Percentiles rank a stretch among this genome's conserved stretches.
Evolutionary conservation across 208 protist genomes (phyloP).

Genomic region (Angomonas deanei): DNA sequence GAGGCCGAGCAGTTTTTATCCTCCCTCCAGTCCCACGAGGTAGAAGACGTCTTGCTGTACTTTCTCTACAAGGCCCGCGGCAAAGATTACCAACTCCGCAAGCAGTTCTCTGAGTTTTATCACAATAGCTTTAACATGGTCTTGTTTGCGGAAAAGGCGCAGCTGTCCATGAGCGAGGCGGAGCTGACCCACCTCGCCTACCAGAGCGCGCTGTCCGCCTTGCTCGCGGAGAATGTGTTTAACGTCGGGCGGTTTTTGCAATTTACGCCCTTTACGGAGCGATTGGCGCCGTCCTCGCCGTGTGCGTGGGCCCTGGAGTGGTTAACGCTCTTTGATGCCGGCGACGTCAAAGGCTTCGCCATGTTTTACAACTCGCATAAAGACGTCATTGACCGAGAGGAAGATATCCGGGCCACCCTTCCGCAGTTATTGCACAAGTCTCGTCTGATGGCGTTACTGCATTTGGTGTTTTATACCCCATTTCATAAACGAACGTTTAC

Average conservation of each 20-base stretch:
- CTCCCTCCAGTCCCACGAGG: conserved; percentile 77
- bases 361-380: conserved; percentile 37
- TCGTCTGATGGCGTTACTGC: conserved; percentile 92
- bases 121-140: conserved; percentile 80
- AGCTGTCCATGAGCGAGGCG: conserved; percentile 55
- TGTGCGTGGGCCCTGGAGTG: conserved; percentile 60
- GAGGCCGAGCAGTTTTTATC: conserved; percentile 59
- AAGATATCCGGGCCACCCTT: conserved; percentile 21
- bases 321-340: conserved; percentile 74
- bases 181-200: conserved; percentile 62
- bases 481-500: conserved; percentile 88
- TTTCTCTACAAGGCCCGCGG: conserved; percentile 70
- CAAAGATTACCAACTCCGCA: conserved; percentile 80
- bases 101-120: conserved; percentile 79
- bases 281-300: conserved; percentile 17
- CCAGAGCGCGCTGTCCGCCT: conserved; percentile 66
- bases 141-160: conserved; percentile 65
- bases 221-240: conserved; percentile 80
- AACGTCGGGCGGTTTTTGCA: conserved; percentile 88
- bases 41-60: conserved; percentile 74
- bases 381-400: conserved; percentile 28
- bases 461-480: conserved; percentile 93
- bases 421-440: conserved; percentile 53
- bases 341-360: conserved; percentile 69
- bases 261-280: conserved; percentile 24